A percentile compares a stretch with the other conserved stretches of the same genome.
phyloP scores from a whole-genome alignment of 1,139 yeast species.

The Spencermartinsiella ligniputridi region DNA sequence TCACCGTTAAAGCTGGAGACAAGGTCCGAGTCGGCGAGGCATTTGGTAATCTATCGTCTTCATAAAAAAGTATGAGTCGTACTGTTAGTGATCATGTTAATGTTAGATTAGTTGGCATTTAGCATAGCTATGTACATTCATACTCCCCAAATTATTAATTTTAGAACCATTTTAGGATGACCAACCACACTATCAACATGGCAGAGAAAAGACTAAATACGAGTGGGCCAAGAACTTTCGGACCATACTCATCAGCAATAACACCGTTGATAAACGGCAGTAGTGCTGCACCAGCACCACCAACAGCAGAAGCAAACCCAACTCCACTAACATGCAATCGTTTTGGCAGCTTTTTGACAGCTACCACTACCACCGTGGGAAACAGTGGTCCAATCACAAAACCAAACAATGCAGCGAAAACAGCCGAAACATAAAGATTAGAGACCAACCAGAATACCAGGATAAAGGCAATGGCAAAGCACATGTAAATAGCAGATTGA shows the following conservation, averaged over 20 bases:
- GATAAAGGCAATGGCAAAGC: conserved; percentile 17
- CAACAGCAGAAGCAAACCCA: conserved; percentile 71
- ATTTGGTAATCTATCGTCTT: conserved; percentile 63
- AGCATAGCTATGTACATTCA: not conserved
- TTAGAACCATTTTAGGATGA: conserved; percentile 6
- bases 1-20: conserved; percentile 65
- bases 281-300: conserved; percentile 70
- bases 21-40: conserved; percentile 81
- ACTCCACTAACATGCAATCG: conserved; percentile 60
- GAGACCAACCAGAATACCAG: conserved; percentile 26
- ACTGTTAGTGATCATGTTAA: too few species aligned
- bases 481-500: conserved; percentile 18
- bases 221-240: conserved; percentile 13
- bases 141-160: not conserved
- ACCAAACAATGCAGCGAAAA: conserved; percentile 53
- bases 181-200: conserved; percentile 14
- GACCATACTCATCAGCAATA: conserved; percentile 19
- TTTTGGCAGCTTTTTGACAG: conserved; percentile 57
- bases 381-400: conserved; percentile 72
- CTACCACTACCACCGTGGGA: conserved; percentile 65
- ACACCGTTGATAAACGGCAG: conserved; percentile 28
- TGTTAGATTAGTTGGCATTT: not conserved
- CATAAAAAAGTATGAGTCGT: too few species aligned
- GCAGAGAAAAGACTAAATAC: conserved; percentile 8
- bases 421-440: conserved; percentile 23